Base-by-base conservation (phyloP, 208 protist genomes). In the Leptomonas pyrrhocoris region DNA sequence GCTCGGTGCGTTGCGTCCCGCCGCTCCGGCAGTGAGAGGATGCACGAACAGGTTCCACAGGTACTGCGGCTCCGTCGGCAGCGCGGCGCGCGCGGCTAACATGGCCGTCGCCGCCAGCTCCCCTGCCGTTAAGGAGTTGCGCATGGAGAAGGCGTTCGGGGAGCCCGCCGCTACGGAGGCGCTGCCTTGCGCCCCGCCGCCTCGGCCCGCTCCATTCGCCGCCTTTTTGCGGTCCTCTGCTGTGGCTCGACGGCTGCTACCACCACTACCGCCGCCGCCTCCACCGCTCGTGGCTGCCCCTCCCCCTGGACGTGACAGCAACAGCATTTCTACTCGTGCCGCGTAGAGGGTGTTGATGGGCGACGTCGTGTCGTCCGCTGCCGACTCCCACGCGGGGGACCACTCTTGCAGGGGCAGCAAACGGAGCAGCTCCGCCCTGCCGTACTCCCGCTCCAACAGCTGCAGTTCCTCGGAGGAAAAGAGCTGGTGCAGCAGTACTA, bases 401-500 rank as follows among this genome's bases (percentile, higher is more conserved):
- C 63, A 73, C 51, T 71, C 58, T 28, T 49, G 75, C 53, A 80
- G 55, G 8, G 70, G 66, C 23, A 77, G 58, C 58, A 77, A 64
- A 0, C 72, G 63, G 19, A 84, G 73, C 61, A 86, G 56, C 43
- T 86, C 76, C 25, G 62, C 49, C 30, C 42, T 51, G 13, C 81
- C 84, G 71, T 86, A 90, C 46, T 88, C 81, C 50, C 55, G 28
- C 61, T 93, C 84, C 25, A 90, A 34, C 68, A 74, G 64, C 50
- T 74, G 77, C 45, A 92, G 68, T 62, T 92, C 86, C 5, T 85
- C 77, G 18, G 77, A 58, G 46, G 81, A 68, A 50, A 85, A 81
- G 46, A 92, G 61, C 43, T 77, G 61, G 34, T 79, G 71, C 19
- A 83, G 71, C 18, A 85, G 63, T 38, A 70, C 61, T n/a, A 85